Conservation (phyloP, 169 alveolate genomes). For the Plasmodium berghei region DNA sequence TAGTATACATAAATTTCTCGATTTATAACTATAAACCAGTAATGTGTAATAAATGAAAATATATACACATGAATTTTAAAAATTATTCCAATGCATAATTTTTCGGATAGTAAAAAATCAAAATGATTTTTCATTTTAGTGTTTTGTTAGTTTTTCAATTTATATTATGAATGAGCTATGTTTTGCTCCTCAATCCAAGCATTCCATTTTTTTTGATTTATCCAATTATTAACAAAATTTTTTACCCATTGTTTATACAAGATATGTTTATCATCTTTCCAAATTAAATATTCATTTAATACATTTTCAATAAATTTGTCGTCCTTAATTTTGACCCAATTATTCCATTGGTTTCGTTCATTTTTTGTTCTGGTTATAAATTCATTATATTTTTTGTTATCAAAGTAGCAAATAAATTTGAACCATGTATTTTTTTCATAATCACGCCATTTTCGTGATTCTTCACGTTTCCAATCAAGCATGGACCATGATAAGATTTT, state of each 20-base stretch:
- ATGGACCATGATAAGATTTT: conserved; percentile 14
- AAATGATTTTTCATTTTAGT: too few relatives aligned
- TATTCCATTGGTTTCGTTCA: conserved; percentile 17
- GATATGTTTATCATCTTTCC: conserved; percentile 14
- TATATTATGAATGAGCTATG: too few relatives aligned
- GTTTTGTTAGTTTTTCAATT: too few relatives aligned
- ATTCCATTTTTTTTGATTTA: conserved; percentile 14
- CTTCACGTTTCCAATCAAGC: conserved; percentile 24
- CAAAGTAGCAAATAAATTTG: not conserved
- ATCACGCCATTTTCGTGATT: conserved; percentile 6
- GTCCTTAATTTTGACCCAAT: conserved; percentile 3
- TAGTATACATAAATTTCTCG: too few relatives aligned
- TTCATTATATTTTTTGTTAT: not conserved
- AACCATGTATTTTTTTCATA: conserved; percentile 10
- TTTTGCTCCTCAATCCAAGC: conserved; percentile 1
- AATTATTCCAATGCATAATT: too few relatives aligned
- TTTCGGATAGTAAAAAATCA: too few relatives aligned
- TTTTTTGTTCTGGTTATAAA: conserved; percentile 8
- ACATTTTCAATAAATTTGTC: not conserved
- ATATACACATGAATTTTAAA: too few relatives aligned
- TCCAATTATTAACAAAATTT: conserved; percentile 8
- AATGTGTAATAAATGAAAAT: too few relatives aligned
- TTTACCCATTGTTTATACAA: conserved; percentile 13
- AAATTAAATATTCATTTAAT: conserved; percentile 1
- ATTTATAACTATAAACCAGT: too few relatives aligned